A percentile compares a stretch with the other conserved stretches of the same genome.
phyloP scores from a whole-genome alignment of 1,139 yeast species.

The Tardiomyces depauwii region DNA sequence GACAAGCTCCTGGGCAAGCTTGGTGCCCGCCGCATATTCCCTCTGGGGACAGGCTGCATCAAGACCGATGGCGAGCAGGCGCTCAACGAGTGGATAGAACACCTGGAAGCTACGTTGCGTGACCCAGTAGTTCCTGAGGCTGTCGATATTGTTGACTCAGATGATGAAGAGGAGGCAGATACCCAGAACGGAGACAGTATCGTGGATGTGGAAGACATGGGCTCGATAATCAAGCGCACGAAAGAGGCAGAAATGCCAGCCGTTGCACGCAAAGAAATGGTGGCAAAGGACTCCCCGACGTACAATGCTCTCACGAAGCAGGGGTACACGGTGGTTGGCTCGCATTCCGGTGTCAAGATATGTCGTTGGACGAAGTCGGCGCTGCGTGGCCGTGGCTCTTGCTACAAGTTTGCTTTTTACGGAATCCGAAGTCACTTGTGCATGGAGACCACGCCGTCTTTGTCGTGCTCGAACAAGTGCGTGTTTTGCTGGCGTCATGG shows the following conservation, averaged over 20 bases:
- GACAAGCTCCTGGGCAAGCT: slow-evolving; percentile 71
- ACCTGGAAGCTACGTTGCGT: slow-evolving; percentile 44
- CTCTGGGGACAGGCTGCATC: slow-evolving; percentile 77
- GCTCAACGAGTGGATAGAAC: slow-evolving; percentile 55
- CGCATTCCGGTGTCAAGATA: slow-evolving; percentile 90
- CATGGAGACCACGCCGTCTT: slow-evolving; percentile 92
- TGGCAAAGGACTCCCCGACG: slow-evolving; percentile 82
- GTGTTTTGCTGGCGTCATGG: slow-evolving; percentile 98
- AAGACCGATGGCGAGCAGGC: slow-evolving; percentile 55
- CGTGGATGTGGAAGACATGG: slow-evolving; percentile 84
- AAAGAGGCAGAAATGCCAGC: slow-evolving; percentile 11
- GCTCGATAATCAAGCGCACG: slow-evolving; percentile 39
- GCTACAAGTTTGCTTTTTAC: slow-evolving; percentile 86
- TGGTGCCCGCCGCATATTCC: slow-evolving; percentile 77
- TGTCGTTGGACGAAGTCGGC: slow-evolving; percentile 97
- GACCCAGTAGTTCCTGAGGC: slow-evolving; percentile 46
- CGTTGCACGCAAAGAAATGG: slow-evolving; percentile 64
- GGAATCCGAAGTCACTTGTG: slow-evolving; percentile 86
- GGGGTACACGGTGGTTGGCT: slow-evolving; percentile 87
- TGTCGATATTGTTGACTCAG: slow-evolving; percentile 34
- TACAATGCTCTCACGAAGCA: slow-evolving; percentile 81
- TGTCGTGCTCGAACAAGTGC: slow-evolving; percentile 91
- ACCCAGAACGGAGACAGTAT: slow-evolving; percentile 30
- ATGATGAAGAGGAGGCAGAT: slow-evolving; percentile 36
- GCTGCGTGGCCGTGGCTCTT: slow-evolving; percentile 84